Evolutionary conservation across 1,139 yeast species (phyloP).

Genomic region (Geotrichum carabidarum): DNA sequence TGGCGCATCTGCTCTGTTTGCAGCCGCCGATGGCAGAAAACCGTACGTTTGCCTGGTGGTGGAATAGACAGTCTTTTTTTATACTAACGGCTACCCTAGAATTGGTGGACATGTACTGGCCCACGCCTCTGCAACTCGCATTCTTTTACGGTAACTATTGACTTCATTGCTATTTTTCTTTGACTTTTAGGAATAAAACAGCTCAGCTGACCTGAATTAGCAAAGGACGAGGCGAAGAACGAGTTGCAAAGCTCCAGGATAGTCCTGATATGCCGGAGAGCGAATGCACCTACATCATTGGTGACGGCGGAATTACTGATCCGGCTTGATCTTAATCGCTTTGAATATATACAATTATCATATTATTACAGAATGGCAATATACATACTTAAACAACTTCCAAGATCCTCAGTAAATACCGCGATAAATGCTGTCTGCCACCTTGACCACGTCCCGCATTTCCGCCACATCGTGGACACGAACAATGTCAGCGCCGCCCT

Average conservation of each 20-base stretch:
- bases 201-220: constrained; percentile 27
- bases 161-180: neutral
- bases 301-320: constrained; percentile 52
- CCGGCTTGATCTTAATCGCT: constrained; percentile 29
- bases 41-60: constrained; percentile 45
- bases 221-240: constrained; percentile 61
- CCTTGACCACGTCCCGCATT: constrained; percentile 55
- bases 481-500: constrained; percentile 71
- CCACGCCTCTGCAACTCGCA: constrained; percentile 60
- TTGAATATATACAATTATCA: neutral
- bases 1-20: constrained; percentile 60
- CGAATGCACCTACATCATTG: constrained; percentile 51
- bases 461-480: constrained; percentile 82
- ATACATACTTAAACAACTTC: neutral
- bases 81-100: constrained; percentile 20
- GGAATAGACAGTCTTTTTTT: no score
- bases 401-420: constrained; percentile 20
- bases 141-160: constrained; percentile 39
- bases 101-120: constrained; percentile 63
- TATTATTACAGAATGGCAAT: neutral
- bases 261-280: constrained; percentile 60
- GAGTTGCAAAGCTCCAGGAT: constrained; percentile 57
- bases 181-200: neutral
- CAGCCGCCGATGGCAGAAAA: constrained; percentile 60
- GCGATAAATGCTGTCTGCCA: constrained; percentile 77